Base-by-base conservation (phyloP, 139 green algal genomes). In the Volvox africanus region DNA sequence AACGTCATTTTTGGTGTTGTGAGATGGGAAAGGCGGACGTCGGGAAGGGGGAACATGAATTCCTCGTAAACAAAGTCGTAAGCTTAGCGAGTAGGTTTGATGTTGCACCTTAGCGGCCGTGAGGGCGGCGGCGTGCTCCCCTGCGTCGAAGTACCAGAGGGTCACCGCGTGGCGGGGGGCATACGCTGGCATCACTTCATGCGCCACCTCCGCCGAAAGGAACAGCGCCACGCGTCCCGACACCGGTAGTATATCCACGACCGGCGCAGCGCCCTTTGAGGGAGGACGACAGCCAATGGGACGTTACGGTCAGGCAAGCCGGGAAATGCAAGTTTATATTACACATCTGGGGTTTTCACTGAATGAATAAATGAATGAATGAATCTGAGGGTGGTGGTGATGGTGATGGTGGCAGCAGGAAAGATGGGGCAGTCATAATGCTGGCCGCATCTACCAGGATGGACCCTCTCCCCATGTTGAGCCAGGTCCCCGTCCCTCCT, bases 71-170 rank as follows among this genome's bases (percentile, higher is more conserved):
- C 44, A 9, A 55, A 55, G 44, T 55, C 44, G n/a, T n/a, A n/a
- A n/a, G n/a, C n/a, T n/a, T n/a, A n/a, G n/a, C n/a, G n/a, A n/a
- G n/a, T n/a, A n/a, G n/a, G 21, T 12, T 24, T 73, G 9, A 73
- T 24, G 69, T 1, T 22, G 0, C 33, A 90, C 86, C 80, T 71
- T 86, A 0, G 91, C 93, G 14, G 89, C 80, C 13, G 89, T 91
- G 32, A 94, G 33, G 1, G 94, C 87, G 44, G 90, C 89, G 13
- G 91, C 92, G 24, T 88, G 90, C 83, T 96, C 92, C 2, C 87
- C 69, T 0, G 75, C 82, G 87, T 95, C 93, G 77, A 94, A 96
- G 89, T 94, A 96, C 94, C 94, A 96, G 13, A 94, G 88, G 9
- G 94, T 96, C 62, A 96, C 91, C 13, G 92, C 92, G 73, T 95